Conservation (phyloP, 2,329 filamentous ascomycete species). For the Juglanconis sp. region DNA sequence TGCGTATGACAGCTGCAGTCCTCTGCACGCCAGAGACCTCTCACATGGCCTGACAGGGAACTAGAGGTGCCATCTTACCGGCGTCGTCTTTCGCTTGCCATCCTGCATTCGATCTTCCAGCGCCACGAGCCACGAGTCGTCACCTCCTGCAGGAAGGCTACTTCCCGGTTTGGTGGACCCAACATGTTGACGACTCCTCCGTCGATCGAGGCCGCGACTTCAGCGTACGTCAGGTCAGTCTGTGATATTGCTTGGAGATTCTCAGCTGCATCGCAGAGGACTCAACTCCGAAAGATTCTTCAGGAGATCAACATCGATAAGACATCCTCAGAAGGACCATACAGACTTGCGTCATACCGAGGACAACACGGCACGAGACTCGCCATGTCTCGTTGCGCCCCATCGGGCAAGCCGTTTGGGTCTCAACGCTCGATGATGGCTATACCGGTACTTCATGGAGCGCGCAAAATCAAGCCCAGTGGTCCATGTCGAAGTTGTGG, state of each 20-base stretch:
- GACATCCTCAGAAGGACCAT: not conserved
- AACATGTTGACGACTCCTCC: not conserved
- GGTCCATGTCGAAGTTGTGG: not conserved
- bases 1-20: not conserved
- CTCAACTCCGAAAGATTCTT: not conserved
- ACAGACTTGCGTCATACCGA: not conserved
- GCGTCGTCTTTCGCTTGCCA: not conserved
- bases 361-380: not conserved
- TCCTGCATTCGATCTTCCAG: not conserved
- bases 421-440: not conserved
- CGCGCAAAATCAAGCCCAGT: not conserved
- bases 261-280: not conserved
- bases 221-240: not conserved
- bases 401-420: not conserved
- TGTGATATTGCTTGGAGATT: not conserved
- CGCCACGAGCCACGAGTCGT: not conserved
- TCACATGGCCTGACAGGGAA: conserved; percentile 2
- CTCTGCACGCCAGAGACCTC: not conserved
- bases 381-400: not conserved
- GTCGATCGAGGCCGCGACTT: not conserved
- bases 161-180: not conserved
- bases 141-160: not conserved
- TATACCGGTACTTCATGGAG: not conserved
- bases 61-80: not conserved
- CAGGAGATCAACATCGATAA: not conserved